Base-by-base conservation (phyloP, 2,329 filamentous ascomycete genomes). In the Fusarium subtropicale region DNA sequence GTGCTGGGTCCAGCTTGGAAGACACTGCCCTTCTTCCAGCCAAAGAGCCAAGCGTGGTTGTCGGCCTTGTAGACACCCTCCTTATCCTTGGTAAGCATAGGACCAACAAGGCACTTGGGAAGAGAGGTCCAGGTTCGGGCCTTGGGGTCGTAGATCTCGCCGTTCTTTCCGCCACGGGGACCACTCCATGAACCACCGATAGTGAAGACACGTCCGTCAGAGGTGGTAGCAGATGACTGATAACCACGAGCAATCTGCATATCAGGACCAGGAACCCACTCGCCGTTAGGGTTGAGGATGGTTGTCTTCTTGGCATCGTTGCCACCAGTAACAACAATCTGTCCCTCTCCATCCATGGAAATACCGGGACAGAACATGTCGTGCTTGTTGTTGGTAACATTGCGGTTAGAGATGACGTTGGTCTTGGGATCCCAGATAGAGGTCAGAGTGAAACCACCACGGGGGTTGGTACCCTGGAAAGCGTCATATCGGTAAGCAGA, bases 281-380 rank as follows among this genome's bases (percentile, higher is more conserved):
- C 66, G 15, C 65, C 64, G 16, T 66, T 47, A 5, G 63, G 34
- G 61, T 83, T 74, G 69, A 83, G 86, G 36, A 87, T 79, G 57
- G 82, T 86, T 2, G 84, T 86, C 53, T 81, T 81, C 10, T 78
- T 75, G 6, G 83, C 82, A 58, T 83, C 81, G 39, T 82, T 82
- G 7, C 87, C 87, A 2, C 88, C 87, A 4, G 83, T 85, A 7
- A 90, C 82, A 2, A 88, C 71, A n/a, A 87, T 80, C 4, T 80
- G 78, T 2, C 86, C 87, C 18, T 82, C 76, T 18, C 80, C 80
- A 48, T 85, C 82, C 16, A 84, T 76, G 4, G 81, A 83, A 30
- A 88, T 85, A 5, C 86, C 87, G 0, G 86, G 86, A 72, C 86
- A 88, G 71, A 87, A 87, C 85, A 87, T 87, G 70, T 87, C 84